Evolutionary conservation across 352 stramenopile genomes (phyloP).

Genomic region (Globisporangium irregulare): DNA sequence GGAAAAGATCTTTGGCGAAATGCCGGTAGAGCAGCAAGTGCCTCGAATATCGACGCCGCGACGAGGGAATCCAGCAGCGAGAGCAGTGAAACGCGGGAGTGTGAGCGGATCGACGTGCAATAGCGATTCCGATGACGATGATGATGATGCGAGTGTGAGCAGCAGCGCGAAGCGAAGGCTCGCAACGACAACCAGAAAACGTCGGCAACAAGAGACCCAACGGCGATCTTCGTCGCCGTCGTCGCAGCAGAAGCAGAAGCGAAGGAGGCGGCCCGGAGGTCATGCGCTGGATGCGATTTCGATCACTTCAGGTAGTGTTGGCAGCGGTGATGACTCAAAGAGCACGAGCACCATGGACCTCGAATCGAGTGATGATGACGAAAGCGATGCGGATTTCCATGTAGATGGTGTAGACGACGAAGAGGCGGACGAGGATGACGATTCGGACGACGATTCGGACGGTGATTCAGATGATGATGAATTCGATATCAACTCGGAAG

Average conservation of each 20-base stretch:
- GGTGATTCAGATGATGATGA: conserved; percentile 5
- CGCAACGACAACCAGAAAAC: conserved; percentile 10
- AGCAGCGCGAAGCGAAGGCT: conserved; percentile 13
- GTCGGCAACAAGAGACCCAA: background rate
- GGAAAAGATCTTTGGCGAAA: conserved; percentile 31
- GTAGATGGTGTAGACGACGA: conserved; percentile 19
- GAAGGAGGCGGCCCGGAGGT: background rate
- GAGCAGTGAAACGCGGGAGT: conserved; percentile 8
- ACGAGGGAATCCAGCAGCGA: background rate
- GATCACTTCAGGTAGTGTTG: conserved; percentile 6
- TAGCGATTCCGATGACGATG: conserved; percentile 16
- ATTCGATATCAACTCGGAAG: conserved; percentile 5
- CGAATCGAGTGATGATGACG: conserved; percentile 21
- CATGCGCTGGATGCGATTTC: conserved; percentile 12
- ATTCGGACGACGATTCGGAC: background rate
- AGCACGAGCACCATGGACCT: background rate
- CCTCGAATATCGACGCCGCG: background rate
- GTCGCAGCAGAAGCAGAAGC: conserved; percentile 4
- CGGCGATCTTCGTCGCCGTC: background rate
- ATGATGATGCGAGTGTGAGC: conserved; percentile 3
- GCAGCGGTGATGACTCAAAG: conserved; percentile 4
- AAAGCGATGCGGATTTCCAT: conserved; percentile 6
- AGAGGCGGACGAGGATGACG: conserved; percentile 22
- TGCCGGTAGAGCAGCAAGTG: conserved; percentile 5
- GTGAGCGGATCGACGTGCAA: conserved; percentile 25